Evolutionary conservation across 129 eudicot species (phyloP), one percentile per base, ranked within the genome.

Genomic region (Helichrysum umbraculigerum): DNA sequence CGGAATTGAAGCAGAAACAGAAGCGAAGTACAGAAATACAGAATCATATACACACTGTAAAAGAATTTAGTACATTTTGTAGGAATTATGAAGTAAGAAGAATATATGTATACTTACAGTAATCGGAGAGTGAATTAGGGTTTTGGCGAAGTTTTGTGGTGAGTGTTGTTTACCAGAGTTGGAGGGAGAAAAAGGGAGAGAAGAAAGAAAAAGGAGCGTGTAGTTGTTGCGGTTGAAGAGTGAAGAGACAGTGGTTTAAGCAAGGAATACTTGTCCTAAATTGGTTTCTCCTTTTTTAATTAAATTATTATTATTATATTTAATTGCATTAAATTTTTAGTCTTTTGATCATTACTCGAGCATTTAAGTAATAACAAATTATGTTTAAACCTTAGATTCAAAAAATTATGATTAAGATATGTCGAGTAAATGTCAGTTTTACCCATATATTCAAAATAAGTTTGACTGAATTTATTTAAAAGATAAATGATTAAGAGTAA

Each of bases 131-230:
- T 17, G 42, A 25, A 41, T 52, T 51, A 77, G 74, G 72, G 81
- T 76, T 80, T 57, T 58, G 35, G 37, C 4, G 72, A 39, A 41
- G 58, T 6, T 74, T 81, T 22, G 73, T 22, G 29, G 47, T 32
- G 58, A 16, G 33, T 62, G 25, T 68, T 79, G 67, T 57, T 58
- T 79, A n/a, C 21, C 66, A 10, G 29, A n/a, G 61, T 11, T 64
- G 7, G 71, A 20, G 74, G 70, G 73, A 30, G n/a, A 35, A 25
- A 72, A 29, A 29, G 54, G 66, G 74, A 58, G 39, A 59, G 81
- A 50, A 50, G 81, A 29, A 50, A 50, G 81, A 29, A 81, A 67
- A 72, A 1, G 81, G 74, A 82, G 73, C 37, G 73, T 71, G 79
- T 1, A 25, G 28, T 54, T 22, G 6, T 17, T 9, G 54, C 30